Evolutionary conservation across 2,329 filamentous ascomycete species (phyloP).

Genomic region (Nemania sp.): DNA sequence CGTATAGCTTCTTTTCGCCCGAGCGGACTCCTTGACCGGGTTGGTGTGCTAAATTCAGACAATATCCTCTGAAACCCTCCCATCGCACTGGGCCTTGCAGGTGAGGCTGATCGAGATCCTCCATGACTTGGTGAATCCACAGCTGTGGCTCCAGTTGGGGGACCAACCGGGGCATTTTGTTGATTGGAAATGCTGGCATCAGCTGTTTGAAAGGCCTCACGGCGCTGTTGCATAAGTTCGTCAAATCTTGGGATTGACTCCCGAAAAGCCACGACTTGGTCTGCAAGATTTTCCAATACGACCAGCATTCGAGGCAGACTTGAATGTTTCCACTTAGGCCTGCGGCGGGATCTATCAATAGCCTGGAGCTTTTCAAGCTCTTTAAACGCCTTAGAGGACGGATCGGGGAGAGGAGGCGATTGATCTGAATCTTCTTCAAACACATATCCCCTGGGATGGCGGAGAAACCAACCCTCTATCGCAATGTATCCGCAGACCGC

Average conservation of each 20-base stretch:
- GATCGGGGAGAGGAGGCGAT: conserved; percentile 25
- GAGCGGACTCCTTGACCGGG: conserved; percentile 54
- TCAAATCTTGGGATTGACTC: conserved; percentile 72
- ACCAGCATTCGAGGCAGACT: conserved; percentile 59
- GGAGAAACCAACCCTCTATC: conserved; percentile 87
- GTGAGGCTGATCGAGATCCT: conserved; percentile 56
- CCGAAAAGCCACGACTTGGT: conserved; percentile 66
- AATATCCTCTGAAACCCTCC: conserved; percentile 67
- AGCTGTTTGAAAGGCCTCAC: conserved; percentile 66
- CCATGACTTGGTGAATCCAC: conserved; percentile 49
- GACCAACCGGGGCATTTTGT: conserved; percentile 37
- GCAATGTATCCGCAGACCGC: conserved; percentile 83
- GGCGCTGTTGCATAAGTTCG: conserved; percentile 68
- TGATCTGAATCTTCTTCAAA: conserved; percentile 54
- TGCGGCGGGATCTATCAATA: conserved; percentile 56
- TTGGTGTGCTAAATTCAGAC: conserved; percentile 61
- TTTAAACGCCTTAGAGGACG: conserved; percentile 30
- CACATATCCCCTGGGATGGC: conserved; percentile 67
- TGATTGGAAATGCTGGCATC: conserved; percentile 51
- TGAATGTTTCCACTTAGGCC: conserved; percentile 57
- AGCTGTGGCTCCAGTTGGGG: conserved; percentile 34
- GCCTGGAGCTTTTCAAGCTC: conserved; percentile 52
- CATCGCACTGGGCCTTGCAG: conserved; percentile 57
- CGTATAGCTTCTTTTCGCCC: conserved; percentile 53
- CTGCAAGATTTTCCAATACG: conserved; percentile 63